A percentile compares a stretch with the other conserved stretches of the same genome.
Evolutionary conservation across 2,329 filamentous ascomycete species (phyloP).

Genomic region (Pseudogymnoascus sp.): DNA sequence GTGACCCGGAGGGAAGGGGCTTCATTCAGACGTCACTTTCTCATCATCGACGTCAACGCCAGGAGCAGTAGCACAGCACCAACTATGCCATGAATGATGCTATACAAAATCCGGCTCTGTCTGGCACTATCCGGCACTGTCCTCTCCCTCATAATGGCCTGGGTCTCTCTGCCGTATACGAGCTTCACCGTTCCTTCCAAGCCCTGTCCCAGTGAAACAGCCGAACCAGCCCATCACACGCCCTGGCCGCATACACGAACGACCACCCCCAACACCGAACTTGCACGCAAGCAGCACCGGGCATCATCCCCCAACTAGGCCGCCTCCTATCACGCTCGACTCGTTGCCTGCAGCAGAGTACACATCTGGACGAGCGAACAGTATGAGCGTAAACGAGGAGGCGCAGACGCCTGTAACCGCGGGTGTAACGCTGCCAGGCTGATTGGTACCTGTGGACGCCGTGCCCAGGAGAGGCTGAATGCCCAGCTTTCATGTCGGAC

Average conservation of each 20-base stretch:
- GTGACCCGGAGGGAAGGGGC: background rate
- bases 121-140: background rate
- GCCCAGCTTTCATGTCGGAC: background rate
- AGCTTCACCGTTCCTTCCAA: background rate
- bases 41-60: background rate
- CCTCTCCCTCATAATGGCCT: background rate
- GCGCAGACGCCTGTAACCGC: conserved; percentile 6
- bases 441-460: background rate
- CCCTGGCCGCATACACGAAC: background rate
- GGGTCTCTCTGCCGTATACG: background rate
- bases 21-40: background rate
- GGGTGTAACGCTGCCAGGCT: background rate
- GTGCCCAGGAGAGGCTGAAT: background rate
- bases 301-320: background rate
- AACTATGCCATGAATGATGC: background rate
- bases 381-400: background rate
- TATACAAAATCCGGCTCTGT: background rate
- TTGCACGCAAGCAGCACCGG: background rate
- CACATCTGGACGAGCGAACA: background rate
- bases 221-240: conserved; percentile 1
- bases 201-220: background rate
- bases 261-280: background rate
- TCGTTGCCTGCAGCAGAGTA: background rate
- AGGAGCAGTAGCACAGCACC: background rate
- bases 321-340: background rate